Evolutionary conservation across 805 yeast species (phyloP).

Genomic region (Yarrowia divulgata): DNA sequence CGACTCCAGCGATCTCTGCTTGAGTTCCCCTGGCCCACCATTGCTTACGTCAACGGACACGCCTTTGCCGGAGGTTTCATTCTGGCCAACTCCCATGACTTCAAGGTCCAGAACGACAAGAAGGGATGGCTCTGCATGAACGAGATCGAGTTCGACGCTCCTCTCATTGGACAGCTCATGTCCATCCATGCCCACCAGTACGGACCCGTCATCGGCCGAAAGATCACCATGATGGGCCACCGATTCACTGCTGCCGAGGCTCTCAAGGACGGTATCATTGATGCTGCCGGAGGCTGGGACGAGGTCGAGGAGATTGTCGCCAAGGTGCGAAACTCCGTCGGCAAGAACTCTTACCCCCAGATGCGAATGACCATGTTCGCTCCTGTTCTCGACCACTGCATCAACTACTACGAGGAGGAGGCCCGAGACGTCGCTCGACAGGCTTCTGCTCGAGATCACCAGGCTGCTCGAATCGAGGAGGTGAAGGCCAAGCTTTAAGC

Average conservation of each 20-base stretch:
- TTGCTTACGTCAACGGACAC: constrained; percentile 53
- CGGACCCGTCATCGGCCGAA: constrained; percentile 48
- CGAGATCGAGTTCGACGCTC: constrained; percentile 53
- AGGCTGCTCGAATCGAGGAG: constrained; percentile 31
- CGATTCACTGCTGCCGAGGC: constrained; percentile 50
- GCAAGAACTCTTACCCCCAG: constrained; percentile 35
- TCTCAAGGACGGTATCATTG: constrained; percentile 47
- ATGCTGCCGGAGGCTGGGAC: constrained; percentile 49
- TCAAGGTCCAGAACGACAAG: constrained; percentile 52
- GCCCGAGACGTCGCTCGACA: constrained; percentile 36
- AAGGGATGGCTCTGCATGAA: constrained; percentile 53
- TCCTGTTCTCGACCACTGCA: constrained; percentile 35
- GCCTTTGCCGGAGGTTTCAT: constrained; percentile 55
- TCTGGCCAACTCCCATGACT: constrained; percentile 52
- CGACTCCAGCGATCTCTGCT: constrained; percentile 49
- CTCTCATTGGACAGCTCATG: constrained; percentile 51
- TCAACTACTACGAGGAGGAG: constrained; percentile 36
- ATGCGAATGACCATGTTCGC: constrained; percentile 35
- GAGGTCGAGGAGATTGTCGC: constrained; percentile 49
- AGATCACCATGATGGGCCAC: constrained; percentile 50
- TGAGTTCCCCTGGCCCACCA: constrained; percentile 53
- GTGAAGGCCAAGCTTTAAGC: constrained; percentile 35
- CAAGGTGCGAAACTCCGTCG: constrained; percentile 39
- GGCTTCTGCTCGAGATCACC: constrained; percentile 28
- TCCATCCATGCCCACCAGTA: constrained; percentile 49